Evolutionary conservation across 495 filamentous ascomycete species (phyloP), one percentile per base, ranked within the genome.

Genomic region (Penicillium taxi): DNA sequence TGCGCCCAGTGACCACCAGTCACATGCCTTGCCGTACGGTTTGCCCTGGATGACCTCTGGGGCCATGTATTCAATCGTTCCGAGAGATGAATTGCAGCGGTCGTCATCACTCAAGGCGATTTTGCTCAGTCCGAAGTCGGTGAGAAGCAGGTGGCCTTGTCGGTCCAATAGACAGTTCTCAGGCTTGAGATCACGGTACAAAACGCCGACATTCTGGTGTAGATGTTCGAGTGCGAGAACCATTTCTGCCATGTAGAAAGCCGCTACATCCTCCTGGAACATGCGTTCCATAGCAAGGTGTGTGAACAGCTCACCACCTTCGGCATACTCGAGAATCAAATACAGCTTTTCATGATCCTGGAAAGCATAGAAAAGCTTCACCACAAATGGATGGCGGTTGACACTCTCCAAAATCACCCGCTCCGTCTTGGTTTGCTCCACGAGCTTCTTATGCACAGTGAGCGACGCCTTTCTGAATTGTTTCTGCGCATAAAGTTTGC

Each of bases 211-310:
- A 37, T 75, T 86, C 39, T 83, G 74, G 67, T 98, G 91, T 6
- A 98, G 77, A 58, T 96, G 87, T 25, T 86, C 86, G 15, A 98
- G 72, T 1, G 93, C 93, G 3, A 98, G 79, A 3, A 94, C 80
- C 77, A 96, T 87, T 67, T 96, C 86, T 0, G 89, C 91, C 83
- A 96, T 91, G 74, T 98, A 98, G 58, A 96, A 98, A 9, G 88
- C 84, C 0, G 86, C 84, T 2, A 78, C 80, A 22, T 84, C 72
- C 61, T 96, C 88, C 8, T 80, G 65, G 48, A 98, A 95, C 84
- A 94, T 94, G 49, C 80, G 81, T 56, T 95, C 86, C 47, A 84
- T 81, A 24, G 77, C 84, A 8, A 98, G 74, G 47, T 96, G 88
- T 11, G 78, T 79, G 58, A 98, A 98, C 9, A 98, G 70, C 58